A percentile compares a stretch with the other conserved stretches of the same genome.
phyloP scores from a whole-genome alignment of 345 rosid genomes.

The Citrus hindsii region DNA sequence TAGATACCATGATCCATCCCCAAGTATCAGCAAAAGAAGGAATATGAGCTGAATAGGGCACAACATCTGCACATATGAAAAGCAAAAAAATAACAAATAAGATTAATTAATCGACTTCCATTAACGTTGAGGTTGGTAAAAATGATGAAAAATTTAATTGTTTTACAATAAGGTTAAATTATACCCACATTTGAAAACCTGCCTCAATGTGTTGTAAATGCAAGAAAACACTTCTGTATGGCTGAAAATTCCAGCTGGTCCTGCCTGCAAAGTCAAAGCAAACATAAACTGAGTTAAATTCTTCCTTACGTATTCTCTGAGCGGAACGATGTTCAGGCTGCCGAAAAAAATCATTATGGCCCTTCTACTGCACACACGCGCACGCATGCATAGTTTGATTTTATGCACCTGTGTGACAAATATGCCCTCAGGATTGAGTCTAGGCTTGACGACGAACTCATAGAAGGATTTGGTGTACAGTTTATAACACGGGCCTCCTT shows the following conservation, averaged over 20 bases:
- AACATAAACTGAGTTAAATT: not conserved
- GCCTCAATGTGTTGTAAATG: slow-evolving; percentile 56
- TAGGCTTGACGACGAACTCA: slow-evolving; percentile 45
- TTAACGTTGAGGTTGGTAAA: too few relatives aligned
- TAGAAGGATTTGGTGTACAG: slow-evolving; percentile 67
- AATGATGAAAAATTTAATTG: too few relatives aligned
- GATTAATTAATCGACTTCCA: not conserved
- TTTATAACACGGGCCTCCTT: slow-evolving; percentile 67
- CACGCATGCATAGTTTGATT: not conserved
- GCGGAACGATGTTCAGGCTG: too few relatives aligned
- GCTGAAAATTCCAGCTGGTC: slow-evolving; percentile 73
- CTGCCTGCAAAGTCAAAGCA: slow-evolving; percentile 38
- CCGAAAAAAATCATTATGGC: too few relatives aligned
- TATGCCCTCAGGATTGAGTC: slow-evolving; percentile 48
- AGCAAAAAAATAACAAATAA: not conserved
- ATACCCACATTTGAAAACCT: slow-evolving; percentile 58
- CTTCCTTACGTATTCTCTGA: too few relatives aligned
- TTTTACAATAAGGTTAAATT: too few relatives aligned
- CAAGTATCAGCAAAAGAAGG: slow-evolving; percentile 74
- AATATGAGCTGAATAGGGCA: slow-evolving; percentile 58
- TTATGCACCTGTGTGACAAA: slow-evolving; percentile 53
- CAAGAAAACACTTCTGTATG: slow-evolving; percentile 66
- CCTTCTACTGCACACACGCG: not conserved
- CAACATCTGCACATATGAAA: slow-evolving; percentile 46
- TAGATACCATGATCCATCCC: slow-evolving; percentile 67